phyloP scores from a whole-genome alignment of 208 protist species.

The Trypanosoma platydactyli region DNA sequence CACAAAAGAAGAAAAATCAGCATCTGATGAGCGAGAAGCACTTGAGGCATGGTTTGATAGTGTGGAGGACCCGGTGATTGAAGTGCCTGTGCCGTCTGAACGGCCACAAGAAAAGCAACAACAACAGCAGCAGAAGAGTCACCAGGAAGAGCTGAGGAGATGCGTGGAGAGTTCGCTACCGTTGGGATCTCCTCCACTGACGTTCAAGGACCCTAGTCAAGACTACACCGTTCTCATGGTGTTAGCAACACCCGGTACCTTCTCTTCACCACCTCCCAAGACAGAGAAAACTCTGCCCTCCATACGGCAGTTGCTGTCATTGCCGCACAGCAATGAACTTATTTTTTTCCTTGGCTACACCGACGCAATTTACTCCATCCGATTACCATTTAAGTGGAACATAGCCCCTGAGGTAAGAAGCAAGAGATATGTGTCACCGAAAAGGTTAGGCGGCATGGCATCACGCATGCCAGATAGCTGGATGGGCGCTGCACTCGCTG shows the following conservation, averaged over 20 bases:
- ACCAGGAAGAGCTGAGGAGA: not conserved
- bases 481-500: constrained; percentile 10
- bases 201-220: constrained; percentile 20
- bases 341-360: constrained; percentile 33
- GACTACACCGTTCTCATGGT: constrained; percentile 33
- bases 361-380: constrained; percentile 41
- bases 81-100: not conserved
- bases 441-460: not conserved
- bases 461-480: not conserved
- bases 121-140: not conserved
- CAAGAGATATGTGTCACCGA: not conserved
- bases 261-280: not conserved
- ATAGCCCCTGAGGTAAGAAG: not conserved
- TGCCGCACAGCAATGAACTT: constrained; percentile 37
- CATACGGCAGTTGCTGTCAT: constrained; percentile 19
- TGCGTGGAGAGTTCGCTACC: not conserved
- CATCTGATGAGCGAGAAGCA: constrained; percentile 1
- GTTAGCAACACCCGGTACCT: constrained; percentile 5
- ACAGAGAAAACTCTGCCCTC: not conserved
- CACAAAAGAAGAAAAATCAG: not conserved
- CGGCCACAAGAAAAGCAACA: not conserved
- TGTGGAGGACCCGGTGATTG: constrained; percentile 8
- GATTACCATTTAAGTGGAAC: constrained; percentile 36
- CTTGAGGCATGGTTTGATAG: constrained; percentile 56
- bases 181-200: constrained; percentile 1